Percentiles rank a stretch among this genome's conserved stretches.
phyloP scores from a whole-genome alignment of 208 protist species.

The Angomonas deanei region DNA sequence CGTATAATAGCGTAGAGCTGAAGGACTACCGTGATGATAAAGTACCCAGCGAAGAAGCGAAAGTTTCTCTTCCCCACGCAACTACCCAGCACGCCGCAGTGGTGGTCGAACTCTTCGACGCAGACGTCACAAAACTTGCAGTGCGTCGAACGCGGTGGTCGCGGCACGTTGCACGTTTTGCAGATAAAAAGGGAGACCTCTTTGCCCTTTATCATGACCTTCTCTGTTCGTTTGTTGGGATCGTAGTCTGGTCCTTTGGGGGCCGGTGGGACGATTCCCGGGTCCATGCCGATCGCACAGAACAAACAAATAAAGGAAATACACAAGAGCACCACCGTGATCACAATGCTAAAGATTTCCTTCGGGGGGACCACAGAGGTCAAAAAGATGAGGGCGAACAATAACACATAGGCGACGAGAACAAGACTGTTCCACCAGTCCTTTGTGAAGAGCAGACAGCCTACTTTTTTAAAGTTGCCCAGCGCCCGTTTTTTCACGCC shows the following conservation, averaged over 20 bases:
- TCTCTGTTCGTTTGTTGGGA: slow-evolving; percentile 2
- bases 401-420: slow-evolving; percentile 28
- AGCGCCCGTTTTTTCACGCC: slow-evolving; percentile 40
- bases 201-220: slow-evolving; percentile 27
- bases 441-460: slow-evolving; percentile 38
- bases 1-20: slow-evolving; percentile 36
- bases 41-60: slow-evolving; percentile 79
- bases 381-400: slow-evolving; percentile 33
- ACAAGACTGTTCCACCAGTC: slow-evolving; percentile 39
- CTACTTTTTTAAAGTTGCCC: slow-evolving; percentile 22
- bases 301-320: slow-evolving; percentile 39
- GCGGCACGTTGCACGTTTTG: slow-evolving; percentile 72
- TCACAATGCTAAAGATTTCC: slow-evolving; percentile 44
- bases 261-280: slow-evolving; percentile 59
- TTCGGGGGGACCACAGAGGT: slow-evolving; percentile 36
- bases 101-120: slow-evolving; percentile 85
- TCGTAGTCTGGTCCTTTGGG: too few relatives aligned
- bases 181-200: slow-evolving; percentile 61
- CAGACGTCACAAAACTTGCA: slow-evolving; percentile 79
- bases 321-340: slow-evolving; percentile 25
- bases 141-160: slow-evolving; percentile 74
- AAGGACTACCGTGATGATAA: slow-evolving; percentile 41
- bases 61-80: slow-evolving; percentile 79
- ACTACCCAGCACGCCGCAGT: slow-evolving; percentile 71
- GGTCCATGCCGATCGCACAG: slow-evolving; percentile 55